These are phyloP conservation scores for Musa schizocarpa DNA, from an alignment of 176 grass and related monocot species.

Conservation along the genomic window DNA sequence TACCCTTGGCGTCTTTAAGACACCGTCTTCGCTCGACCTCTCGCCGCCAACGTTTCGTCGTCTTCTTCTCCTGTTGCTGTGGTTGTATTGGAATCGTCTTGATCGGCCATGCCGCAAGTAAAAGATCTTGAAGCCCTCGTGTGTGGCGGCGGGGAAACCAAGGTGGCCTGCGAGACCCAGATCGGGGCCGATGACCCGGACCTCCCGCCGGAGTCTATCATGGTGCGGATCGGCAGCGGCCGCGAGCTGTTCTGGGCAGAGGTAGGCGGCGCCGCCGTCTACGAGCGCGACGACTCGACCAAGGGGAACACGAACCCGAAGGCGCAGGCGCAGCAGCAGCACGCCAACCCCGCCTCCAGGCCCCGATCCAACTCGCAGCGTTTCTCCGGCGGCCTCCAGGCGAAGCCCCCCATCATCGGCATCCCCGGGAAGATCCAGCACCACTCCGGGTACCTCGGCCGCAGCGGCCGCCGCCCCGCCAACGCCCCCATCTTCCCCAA, in stretches of 20 bases:
- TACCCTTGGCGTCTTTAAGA: neutral
- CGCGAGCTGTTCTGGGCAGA: constrained; percentile 44
- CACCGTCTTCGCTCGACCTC: neutral
- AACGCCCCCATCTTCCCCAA: constrained; percentile 48
- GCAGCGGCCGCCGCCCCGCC: constrained; percentile 25
- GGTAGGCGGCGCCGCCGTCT: constrained; percentile 39
- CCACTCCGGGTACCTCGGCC: constrained; percentile 17
- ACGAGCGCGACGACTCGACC: constrained; percentile 77
- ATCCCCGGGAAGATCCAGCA: constrained; percentile 39
- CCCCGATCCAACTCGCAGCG: constrained; percentile 35
- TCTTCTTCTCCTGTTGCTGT: neutral
- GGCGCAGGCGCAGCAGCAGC: constrained; percentile 23
- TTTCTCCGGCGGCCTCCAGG: constrained; percentile 63
- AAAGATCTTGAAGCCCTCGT: constrained; percentile 5
- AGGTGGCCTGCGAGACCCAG: neutral
- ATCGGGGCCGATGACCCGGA: neutral
- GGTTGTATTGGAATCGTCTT: neutral
- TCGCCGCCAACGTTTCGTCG: neutral
- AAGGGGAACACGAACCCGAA: constrained; percentile 96
- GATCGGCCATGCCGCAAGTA: neutral
- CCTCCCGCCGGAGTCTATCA: constrained; percentile 33
- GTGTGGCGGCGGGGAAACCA: neutral
- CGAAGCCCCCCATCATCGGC: constrained; percentile 44
- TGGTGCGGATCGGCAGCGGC: constrained; percentile 32
- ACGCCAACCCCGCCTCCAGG: neutral